Evolutionary conservation across 2,329 filamentous ascomycete genomes (phyloP).

Genomic region (Verticillium tricorpus): DNA sequence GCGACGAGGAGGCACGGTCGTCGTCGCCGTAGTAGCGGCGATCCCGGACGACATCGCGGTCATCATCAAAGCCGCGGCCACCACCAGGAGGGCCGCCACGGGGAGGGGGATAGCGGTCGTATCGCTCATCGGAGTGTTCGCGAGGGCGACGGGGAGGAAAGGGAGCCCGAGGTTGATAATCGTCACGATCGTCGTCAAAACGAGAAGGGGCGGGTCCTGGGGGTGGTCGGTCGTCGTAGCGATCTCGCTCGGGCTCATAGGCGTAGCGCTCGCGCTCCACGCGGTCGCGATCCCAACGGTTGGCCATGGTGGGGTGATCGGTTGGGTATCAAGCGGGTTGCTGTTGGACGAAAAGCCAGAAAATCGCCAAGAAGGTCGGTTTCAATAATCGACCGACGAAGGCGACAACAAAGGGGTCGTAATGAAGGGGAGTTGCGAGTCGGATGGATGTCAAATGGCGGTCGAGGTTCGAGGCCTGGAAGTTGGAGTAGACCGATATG

Average conservation of each 20-base stretch:
- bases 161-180: slow-evolving; percentile 27
- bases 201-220: background rate
- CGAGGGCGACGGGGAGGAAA: slow-evolving; percentile 16
- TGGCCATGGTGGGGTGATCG: slow-evolving; percentile 14
- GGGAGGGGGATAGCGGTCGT: slow-evolving; percentile 30
- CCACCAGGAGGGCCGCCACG: slow-evolving; percentile 1
- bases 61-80: slow-evolving; percentile 17
- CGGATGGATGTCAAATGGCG: background rate
- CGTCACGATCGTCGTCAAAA: slow-evolving; percentile 47
- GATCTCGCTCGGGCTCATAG: slow-evolving; percentile 37
- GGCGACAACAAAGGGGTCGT: background rate
- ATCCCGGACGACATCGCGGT: slow-evolving; percentile 44
- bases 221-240: slow-evolving; percentile 32
- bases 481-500: background rate
- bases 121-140: slow-evolving; percentile 44
- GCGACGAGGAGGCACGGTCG: slow-evolving; percentile 29
- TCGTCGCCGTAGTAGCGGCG: slow-evolving; percentile 54
- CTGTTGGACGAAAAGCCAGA: background rate
- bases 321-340: slow-evolving; percentile 4
- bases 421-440: background rate
- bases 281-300: slow-evolving; percentile 51
- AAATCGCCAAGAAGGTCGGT: background rate
- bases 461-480: background rate
- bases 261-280: slow-evolving; percentile 50
- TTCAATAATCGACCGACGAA: background rate